Evolutionary conservation across 1,139 yeast species (phyloP), one percentile per base, ranked within the genome.

Genomic region (Suhomyces terraborum): DNA sequence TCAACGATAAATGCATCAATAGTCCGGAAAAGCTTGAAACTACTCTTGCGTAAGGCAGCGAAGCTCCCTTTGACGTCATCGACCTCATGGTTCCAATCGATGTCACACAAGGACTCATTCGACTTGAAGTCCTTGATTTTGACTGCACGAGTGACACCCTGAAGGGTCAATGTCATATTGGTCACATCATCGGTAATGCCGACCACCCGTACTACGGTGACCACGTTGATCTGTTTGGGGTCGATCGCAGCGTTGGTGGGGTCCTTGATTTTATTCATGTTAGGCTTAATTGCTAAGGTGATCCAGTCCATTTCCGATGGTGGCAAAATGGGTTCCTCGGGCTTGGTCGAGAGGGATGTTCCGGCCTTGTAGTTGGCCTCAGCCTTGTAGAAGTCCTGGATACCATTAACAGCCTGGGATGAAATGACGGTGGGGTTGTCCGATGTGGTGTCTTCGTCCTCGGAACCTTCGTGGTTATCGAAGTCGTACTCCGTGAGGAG

Each of bases 121-220:
- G 58, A 54, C 32, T 51, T 51, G 16, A 45, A 32, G 12, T 47
- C 39, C 31, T 47, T 43, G 24, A 40, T 24, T 20, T 36, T 18
- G 43, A 29, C 21, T 18, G 37, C 42, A 46, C 87, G 64, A 1
- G 71, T 57, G n/a, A 80, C 49, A 0, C 84, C 83, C 50, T 76
- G 80, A 39, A 82, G 66, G 0, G 82, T 73, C 32, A 82, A 50
- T 18, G 70, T 67, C 33, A 79, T 62, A 33, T 64, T 66, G 41
- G 69, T 68, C 22, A 72, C 64, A 43, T 72, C 79, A 42, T 73
- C 79, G 22, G 67, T 61, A 9, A 79, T 59, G 1, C 79, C 81
- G 12, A 73, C 69, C 9, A 81, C 67, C 43, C 77, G 64, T 9
- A 75, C 74, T 3, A 80, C 55, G 0, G 84, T 79, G 8, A 69